Evolutionary conservation across 2,329 filamentous ascomycete species (phyloP).

Genomic region (Ophiostoma novo-ulmi): DNA sequence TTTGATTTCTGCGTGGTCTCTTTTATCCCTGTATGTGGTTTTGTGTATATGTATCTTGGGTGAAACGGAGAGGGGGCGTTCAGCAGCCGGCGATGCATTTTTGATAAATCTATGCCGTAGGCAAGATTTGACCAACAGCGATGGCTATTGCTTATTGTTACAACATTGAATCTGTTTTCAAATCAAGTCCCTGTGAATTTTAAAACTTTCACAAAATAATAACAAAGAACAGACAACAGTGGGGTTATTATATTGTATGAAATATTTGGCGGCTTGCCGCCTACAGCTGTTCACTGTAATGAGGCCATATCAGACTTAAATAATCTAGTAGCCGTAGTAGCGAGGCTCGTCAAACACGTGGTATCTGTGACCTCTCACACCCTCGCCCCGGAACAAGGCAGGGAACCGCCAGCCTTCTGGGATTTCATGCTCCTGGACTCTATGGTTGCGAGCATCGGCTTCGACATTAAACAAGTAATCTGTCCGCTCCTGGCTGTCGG

Average conservation of each 20-base stretch:
- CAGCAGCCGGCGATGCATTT: background rate
- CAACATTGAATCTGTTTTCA: background rate
- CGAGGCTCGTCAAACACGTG: constrained; percentile 92
- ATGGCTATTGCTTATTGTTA: background rate
- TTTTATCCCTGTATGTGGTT: background rate
- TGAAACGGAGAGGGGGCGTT: too few relatives aligned
- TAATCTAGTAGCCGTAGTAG: constrained; percentile 53
- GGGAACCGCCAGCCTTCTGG: constrained; percentile 79
- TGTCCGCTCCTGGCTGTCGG: constrained; percentile 43
- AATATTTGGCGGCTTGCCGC: background rate
- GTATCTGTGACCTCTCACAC: constrained; percentile 83
- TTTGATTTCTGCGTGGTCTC: background rate
- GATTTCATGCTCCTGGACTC: constrained; percentile 66
- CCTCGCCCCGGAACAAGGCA: constrained; percentile 72
- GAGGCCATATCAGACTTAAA: constrained; percentile 26
- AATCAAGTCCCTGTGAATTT: background rate
- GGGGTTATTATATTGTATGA: background rate
- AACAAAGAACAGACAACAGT: background rate
- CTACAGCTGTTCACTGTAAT: background rate
- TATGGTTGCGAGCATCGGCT: constrained; percentile 51
- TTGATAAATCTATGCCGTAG: background rate
- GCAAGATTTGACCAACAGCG: background rate
- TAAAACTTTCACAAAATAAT: background rate
- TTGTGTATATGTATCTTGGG: background rate
- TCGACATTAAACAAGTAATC: constrained; percentile 50